Evolutionary conservation across 2,329 filamentous ascomycete genomes (phyloP).

Genomic region (Atkinsonella hypoxylon): DNA sequence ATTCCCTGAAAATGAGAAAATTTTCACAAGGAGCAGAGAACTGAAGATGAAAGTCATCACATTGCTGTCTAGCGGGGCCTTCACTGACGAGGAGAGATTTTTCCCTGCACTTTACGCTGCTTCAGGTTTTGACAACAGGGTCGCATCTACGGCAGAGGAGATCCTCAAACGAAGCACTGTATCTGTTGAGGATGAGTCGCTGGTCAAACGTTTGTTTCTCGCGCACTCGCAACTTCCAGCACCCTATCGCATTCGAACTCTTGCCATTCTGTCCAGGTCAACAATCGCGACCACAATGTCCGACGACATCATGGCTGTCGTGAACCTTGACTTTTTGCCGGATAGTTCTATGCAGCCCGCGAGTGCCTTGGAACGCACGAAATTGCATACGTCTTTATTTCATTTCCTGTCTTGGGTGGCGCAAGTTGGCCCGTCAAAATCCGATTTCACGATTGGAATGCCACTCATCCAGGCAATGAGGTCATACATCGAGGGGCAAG

Average conservation of each 20-base stretch:
- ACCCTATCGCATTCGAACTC: conserved; percentile 64
- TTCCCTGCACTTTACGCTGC: conserved; percentile 74
- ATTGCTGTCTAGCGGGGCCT: conserved; percentile 75
- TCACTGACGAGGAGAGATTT: conserved; percentile 72
- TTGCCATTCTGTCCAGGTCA: conserved; percentile 68
- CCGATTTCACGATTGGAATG: conserved; percentile 54
- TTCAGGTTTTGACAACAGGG: conserved; percentile 67
- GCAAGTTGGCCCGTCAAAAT: conserved; percentile 48
- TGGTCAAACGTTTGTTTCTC: conserved; percentile 56
- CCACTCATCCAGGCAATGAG: conserved; percentile 57
- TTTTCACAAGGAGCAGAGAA: conserved; percentile 26
- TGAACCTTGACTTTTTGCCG: conserved; percentile 51
- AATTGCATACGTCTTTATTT: conserved; percentile 73
- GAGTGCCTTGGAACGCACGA: conserved; percentile 60
- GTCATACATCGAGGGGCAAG: conserved; percentile 65
- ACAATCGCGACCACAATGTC: conserved; percentile 58
- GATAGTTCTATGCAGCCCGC: conserved; percentile 20
- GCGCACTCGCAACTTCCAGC: conserved; percentile 64
- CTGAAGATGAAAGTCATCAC: conserved; percentile 47
- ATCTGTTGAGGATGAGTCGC: conserved; percentile 54
- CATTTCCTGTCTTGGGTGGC: conserved; percentile 81
- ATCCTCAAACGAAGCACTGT: conserved; percentile 70
- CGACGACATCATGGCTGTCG: conserved; percentile 53
- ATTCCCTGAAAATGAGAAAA: conserved; percentile 51
- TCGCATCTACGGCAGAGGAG: conserved; percentile 79